Base-by-base conservation (phyloP, 1,139 yeast genomes). In the Geotrichum candidum region DNA sequence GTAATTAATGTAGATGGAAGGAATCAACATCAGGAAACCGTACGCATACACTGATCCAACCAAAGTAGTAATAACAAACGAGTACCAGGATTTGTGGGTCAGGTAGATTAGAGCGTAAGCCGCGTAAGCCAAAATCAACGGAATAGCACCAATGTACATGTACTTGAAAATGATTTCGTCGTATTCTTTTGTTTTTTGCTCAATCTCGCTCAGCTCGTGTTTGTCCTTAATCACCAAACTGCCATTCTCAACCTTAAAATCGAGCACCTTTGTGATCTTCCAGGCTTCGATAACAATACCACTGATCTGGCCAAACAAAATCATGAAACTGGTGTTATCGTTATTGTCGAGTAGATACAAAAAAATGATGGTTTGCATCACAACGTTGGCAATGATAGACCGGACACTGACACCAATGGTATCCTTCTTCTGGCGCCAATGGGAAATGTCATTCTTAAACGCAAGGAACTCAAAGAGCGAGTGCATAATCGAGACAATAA, bases 21-120 rank as follows among this genome's bases (percentile, higher is more conserved):
- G 79, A 29, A 77, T 74, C 56, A 77, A 66, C 61, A 76, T 74
- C 57, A 77, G 65, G 68, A 77, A 77, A 2, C 80, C 80, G 62
- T 77, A 77, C 1, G 79, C 77, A 63, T 77, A 77, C 25, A 77
- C 80, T 46, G 76, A 74, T 1, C 78, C 79, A 41, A 77, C 80
- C 38, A 77, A 66, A 0, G 78, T 75, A 0, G 77, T 72, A 58
- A 77, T 72, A 48, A 74, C 67, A 64, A 77, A 77, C 18, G 79
- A 76, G 65, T 74, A 75, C 80, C 80, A 77, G 9, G 79, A 75
- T 64, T 76, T 77, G 68, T 76, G 75, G 15, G 76, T 76, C 57
- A 75, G 74, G 63, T 77, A 76, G 41, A 74, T 56, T 54, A 77
- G 63, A 2, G 79, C 75, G 64, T 76, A 77, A 5, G 68, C 67